Evolutionary conservation across 1,284 basidiomycete genomes (phyloP).

Genomic region (Apiotrichum gracile): DNA sequence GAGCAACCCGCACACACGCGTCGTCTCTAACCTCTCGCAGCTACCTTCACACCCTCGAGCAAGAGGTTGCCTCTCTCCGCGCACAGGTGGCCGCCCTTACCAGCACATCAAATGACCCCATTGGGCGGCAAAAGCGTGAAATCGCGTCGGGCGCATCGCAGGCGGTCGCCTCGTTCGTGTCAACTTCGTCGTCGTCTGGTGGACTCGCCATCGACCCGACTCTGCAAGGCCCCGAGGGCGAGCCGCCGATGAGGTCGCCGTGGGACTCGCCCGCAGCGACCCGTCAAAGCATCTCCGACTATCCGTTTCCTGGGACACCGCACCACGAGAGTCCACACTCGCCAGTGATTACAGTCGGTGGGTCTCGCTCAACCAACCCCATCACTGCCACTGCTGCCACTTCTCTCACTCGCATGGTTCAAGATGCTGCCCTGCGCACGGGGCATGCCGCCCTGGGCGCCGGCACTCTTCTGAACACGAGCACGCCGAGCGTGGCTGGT

Average conservation of each 20-base stretch:
- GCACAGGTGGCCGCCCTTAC: conserved; percentile 40
- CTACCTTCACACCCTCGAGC: conserved; percentile 47
- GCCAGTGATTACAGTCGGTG: conserved; percentile 13
- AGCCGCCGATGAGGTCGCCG: conserved; percentile 18
- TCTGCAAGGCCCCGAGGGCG: conserved; percentile 19
- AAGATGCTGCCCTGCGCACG: conserved; percentile 42
- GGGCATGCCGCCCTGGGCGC: conserved; percentile 37
- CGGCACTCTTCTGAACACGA: conserved; percentile 16
- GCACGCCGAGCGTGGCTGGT: conserved; percentile 12
- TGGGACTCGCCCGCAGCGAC: conserved; percentile 9
- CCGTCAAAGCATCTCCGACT: conserved; percentile 24
- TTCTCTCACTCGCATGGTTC: conserved; percentile 43
- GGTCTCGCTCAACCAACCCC: conserved; percentile 10
- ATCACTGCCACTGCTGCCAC: conserved; percentile 24
- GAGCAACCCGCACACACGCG: conserved; percentile 15
- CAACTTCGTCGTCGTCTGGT: neutral
- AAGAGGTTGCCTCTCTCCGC: conserved; percentile 44
- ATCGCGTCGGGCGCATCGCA: conserved; percentile 23
- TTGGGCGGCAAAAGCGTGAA: conserved; percentile 22
- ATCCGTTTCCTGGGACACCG: conserved; percentile 21
- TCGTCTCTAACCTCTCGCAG: conserved; percentile 15
- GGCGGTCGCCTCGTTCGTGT: conserved; percentile 20
- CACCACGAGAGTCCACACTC: conserved; percentile 17
- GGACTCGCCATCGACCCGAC: conserved; percentile 18
- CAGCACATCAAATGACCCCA: conserved; percentile 12